A percentile compares a stretch with the other conserved stretches of the same genome.
Evolutionary conservation across 1,139 yeast genomes (phyloP).

Genomic region (Wickerhamomyces sp.): DNA sequence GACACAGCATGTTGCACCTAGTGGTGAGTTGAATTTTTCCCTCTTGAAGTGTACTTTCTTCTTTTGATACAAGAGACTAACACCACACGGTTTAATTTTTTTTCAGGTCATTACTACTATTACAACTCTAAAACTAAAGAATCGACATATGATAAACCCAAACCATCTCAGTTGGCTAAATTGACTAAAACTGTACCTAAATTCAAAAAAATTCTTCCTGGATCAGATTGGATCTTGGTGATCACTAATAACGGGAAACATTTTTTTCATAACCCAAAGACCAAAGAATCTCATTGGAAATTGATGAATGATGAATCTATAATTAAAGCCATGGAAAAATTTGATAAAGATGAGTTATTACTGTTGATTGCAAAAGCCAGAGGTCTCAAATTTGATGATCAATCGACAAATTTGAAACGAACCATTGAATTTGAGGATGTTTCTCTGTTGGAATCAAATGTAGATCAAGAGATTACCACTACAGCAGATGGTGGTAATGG

Average conservation of each 20-base stretch:
- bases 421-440: background rate
- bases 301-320: constrained; percentile 33
- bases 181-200: background rate
- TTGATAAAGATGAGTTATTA: constrained; percentile 33
- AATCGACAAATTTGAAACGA: constrained; percentile 2
- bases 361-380: constrained; percentile 40
- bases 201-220: constrained; percentile 11
- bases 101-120: constrained; percentile 25
- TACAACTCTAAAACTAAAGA: constrained; percentile 24
- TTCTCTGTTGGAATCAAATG: constrained; percentile 8
- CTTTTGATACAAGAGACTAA: background rate
- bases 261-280: constrained; percentile 34
- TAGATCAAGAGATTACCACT: constrained; percentile 10
- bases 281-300: constrained; percentile 32
- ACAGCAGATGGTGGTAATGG: background rate
- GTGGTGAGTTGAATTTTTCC: constrained; percentile 18
- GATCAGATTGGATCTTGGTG: constrained; percentile 36
- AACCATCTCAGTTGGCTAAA: background rate
- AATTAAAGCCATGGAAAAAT: constrained; percentile 22
- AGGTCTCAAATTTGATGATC: constrained; percentile 32
- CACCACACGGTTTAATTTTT: background rate
- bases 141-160: constrained; percentile 27
- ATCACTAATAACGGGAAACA: constrained; percentile 40
- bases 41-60: background rate
- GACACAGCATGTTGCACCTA: constrained; percentile 28